A percentile compares a stretch with the other conserved stretches of the same genome.
Evolutionary conservation across 1,139 yeast genomes (phyloP).

Genomic region (Wickerhamiella infanticola): DNA sequence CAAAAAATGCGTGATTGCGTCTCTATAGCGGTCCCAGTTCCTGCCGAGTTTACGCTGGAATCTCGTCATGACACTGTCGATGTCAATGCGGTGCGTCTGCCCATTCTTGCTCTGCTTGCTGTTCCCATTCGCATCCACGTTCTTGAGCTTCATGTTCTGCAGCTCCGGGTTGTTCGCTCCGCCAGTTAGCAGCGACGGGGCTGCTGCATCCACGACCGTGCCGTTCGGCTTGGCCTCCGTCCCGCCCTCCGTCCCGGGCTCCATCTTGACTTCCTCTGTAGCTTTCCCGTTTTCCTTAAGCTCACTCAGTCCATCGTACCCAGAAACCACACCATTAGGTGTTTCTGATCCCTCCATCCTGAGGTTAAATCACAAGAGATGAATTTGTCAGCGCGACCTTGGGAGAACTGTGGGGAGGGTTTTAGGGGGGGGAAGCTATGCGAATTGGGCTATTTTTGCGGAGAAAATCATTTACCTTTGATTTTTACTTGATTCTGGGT

Average conservation of each 20-base stretch:
- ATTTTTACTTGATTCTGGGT: slow-evolving; percentile 3
- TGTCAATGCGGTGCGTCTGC: slow-evolving; percentile 35
- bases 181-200: background rate
- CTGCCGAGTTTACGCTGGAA: slow-evolving; percentile 57
- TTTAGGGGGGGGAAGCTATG: no score
- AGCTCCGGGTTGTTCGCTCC: no score
- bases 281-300: background rate
- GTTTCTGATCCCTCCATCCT: slow-evolving; percentile 14
- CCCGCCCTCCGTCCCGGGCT: background rate
- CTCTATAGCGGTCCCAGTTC: slow-evolving; percentile 79
- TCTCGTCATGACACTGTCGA: slow-evolving; percentile 57
- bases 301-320: no score
- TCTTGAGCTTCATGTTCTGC: no score
- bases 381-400: no score
- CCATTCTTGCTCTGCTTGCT: background rate
- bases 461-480: background rate
- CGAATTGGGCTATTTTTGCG: no score
- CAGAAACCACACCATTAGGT: background rate
- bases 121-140: no score
- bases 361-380: background rate
- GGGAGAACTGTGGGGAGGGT: no score
- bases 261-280: background rate
- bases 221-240: background rate
- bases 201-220: background rate
- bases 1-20: slow-evolving; percentile 56